Evolutionary conservation across 2,329 filamentous ascomycete genomes (phyloP).

Genomic region (Sporothrix schenckii): DNA sequence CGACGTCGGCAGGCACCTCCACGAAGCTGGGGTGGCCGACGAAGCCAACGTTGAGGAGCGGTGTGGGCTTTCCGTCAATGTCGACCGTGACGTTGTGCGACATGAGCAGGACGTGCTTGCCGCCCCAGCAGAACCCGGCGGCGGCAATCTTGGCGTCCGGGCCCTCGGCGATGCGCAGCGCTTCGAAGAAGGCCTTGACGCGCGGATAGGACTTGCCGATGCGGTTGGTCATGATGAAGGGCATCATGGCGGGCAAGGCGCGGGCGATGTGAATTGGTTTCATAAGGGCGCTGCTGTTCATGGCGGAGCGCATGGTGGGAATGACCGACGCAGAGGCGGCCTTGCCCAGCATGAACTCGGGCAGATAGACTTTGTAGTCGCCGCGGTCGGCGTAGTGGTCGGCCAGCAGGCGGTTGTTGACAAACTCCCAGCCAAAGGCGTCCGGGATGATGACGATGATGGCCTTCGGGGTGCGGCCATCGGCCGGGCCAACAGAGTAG

Average conservation of each 20-base stretch:
- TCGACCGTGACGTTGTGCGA: constrained; percentile 41
- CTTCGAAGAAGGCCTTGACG: constrained; percentile 46
- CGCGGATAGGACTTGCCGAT: constrained; percentile 42
- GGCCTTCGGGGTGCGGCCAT: constrained; percentile 46
- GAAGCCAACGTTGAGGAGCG: constrained; percentile 56
- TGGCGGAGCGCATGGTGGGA: constrained; percentile 39
- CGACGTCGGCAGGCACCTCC: constrained; percentile 51
- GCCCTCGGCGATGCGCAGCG: constrained; percentile 44
- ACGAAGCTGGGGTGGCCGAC: constrained; percentile 57
- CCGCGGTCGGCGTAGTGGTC: constrained; percentile 58
- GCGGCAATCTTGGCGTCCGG: constrained; percentile 49
- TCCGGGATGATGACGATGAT: constrained; percentile 60
- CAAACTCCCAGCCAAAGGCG: constrained; percentile 58
- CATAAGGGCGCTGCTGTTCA: constrained; percentile 37
- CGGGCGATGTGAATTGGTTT: constrained; percentile 42
- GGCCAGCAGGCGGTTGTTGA: constrained; percentile 57
- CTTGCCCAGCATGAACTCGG: constrained; percentile 56
- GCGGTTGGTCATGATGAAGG: constrained; percentile 43
- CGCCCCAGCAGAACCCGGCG: constrained; percentile 67
- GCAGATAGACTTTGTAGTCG: constrained; percentile 55
- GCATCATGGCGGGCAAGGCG: constrained; percentile 39
- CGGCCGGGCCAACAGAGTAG: constrained; percentile 50
- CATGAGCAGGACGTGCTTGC: constrained; percentile 57
- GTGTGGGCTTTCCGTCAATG: constrained; percentile 37
- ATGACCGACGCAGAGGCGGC: constrained; percentile 43